Conservation (phyloP, 2,329 filamentous ascomycete species). For the Teratosphaeria pseudoeucalypti region DNA sequence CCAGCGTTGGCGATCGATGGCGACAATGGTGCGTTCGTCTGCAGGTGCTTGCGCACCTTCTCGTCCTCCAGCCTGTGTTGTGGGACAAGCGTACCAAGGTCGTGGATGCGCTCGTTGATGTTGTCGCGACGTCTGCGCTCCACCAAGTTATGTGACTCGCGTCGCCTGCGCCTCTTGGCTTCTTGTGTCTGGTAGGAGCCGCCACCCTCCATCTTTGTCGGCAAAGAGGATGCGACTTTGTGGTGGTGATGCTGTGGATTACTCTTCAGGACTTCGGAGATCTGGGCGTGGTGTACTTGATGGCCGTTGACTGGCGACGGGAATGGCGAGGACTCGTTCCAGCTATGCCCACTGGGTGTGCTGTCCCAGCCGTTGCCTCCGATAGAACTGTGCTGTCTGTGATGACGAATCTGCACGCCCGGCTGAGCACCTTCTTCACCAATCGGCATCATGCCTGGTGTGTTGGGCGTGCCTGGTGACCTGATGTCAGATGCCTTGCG, state of each 20-base stretch:
- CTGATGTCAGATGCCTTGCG: conserved; percentile 55
- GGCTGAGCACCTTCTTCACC: conserved; percentile 40
- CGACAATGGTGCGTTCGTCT: conserved; percentile 83
- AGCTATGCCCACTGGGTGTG: conserved; percentile 67
- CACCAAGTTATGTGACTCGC: conserved; percentile 93
- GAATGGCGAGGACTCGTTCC: conserved; percentile 74
- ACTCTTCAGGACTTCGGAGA: conserved; percentile 71
- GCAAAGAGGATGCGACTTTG: conserved; percentile 53
- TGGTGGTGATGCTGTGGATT: conserved; percentile 57
- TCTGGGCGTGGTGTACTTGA: conserved; percentile 56
- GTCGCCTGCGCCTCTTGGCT: conserved; percentile 79
- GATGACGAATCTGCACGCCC: conserved; percentile 40
- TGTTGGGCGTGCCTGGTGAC: conserved; percentile 79
- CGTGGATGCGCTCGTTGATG: conserved; percentile 97
- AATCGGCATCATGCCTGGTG: conserved; percentile 66
- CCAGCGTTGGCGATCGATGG: conserved; percentile 61
- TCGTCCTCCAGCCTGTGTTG: conserved; percentile 90
- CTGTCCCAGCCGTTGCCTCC: conserved; percentile 79
- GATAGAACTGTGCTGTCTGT: conserved; percentile 36
- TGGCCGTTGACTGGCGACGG: conserved; percentile 66
- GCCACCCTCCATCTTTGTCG: conserved; percentile 62
- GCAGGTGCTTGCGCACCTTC: conserved; percentile 88
- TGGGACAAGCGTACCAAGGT: conserved; percentile 86
- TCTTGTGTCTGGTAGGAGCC: conserved; percentile 65
- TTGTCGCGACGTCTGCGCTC: conserved; percentile 92